phyloP scores from a whole-genome alignment of 805 yeast genomes.

The Candida koratica region DNA sequence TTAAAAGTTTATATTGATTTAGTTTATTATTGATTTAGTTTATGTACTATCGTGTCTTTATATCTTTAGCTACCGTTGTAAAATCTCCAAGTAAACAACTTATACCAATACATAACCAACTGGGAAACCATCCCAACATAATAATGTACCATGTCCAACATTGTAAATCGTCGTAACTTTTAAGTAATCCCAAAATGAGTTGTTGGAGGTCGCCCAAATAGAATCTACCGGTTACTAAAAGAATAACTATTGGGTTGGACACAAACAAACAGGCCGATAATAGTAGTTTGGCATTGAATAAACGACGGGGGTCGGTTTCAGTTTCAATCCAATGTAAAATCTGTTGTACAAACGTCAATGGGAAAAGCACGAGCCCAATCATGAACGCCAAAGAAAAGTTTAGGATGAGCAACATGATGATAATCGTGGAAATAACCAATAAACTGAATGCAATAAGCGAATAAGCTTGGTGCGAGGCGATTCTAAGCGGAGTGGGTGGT shows the following conservation, averaged over 20 bases:
- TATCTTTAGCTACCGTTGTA: neutral
- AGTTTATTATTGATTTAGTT: neutral
- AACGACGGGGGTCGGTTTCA: constrained; percentile 3
- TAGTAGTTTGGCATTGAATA: constrained; percentile 16
- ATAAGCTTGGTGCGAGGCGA: constrained; percentile 23
- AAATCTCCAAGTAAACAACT: constrained; percentile 30
- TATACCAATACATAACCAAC: constrained; percentile 53
- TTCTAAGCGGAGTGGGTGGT: neutral
- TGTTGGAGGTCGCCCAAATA: constrained; percentile 25
- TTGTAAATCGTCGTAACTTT: constrained; percentile 64
- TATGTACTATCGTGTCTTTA: constrained; percentile 2
- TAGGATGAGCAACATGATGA: constrained; percentile 71
- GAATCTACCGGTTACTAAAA: constrained; percentile 25
- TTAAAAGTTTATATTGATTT: neutral
- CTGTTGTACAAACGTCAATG: constrained; percentile 60
- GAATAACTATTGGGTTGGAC: constrained; percentile 50
- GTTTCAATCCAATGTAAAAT: constrained; percentile 17
- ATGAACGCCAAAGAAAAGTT: constrained; percentile 78
- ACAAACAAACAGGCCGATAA: constrained; percentile 35
- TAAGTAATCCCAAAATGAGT: constrained; percentile 49
- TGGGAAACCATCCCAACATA: constrained; percentile 75
- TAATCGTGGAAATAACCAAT: constrained; percentile 55
- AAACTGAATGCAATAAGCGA: constrained; percentile 46
- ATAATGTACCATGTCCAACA: constrained; percentile 85
- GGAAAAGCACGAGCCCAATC: constrained; percentile 69